Base-by-base conservation (phyloP, 257 asterid genomes). In the Fraxinus excelsior region DNA sequence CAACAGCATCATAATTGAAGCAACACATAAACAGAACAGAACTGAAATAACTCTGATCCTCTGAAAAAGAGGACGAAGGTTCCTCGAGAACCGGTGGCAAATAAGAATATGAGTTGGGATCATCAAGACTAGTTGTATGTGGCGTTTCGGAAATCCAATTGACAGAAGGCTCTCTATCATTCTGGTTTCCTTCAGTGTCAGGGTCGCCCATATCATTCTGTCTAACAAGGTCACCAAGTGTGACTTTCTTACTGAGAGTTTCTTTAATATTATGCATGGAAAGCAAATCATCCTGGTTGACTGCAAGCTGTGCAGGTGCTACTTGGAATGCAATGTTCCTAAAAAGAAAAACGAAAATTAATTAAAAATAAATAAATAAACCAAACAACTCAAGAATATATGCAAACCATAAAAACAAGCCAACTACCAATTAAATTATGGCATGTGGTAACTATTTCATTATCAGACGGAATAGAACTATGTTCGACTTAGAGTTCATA, bases 41-140 rank as follows among this genome's bases (percentile, higher is more conserved):
- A 35, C 35, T 76, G 76, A 72, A 81, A 71, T 19, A 76, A 66
- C 74, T 74, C 88, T 76, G 72, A 96, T 98, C 99, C 87, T 96
- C 99, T 26, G 97, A 96, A 85, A 85, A 90, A 35, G 99, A 93
- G 51, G 99, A 90, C 37, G 97, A 86, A 80, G 96, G 98, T 80
- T 93, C 99, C 90, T 91, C 98, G 25, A 88, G 94, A 84, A 96
- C 98, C 66, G 98, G 94, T n/a, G 98, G 91, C 74, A 96, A 89
- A 86, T 82, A 85, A 64, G 96, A 92, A 78, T 94, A 87, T 85
- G 96, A 88, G 91, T 84, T 91, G 75, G 98, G 94, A 80, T 96
- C 99, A 76, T 93, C 98, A 46, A 81, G 53, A 75, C 83, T 78
- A 66, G 88, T 79, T 44, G 86, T 75, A 76, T 85, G 81, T 40